Percentiles rank a stretch among this genome's conserved stretches.
Conservation (phyloP, 176 grass and related monocot species). For the barley (Hordeum vulgare) region DNA sequence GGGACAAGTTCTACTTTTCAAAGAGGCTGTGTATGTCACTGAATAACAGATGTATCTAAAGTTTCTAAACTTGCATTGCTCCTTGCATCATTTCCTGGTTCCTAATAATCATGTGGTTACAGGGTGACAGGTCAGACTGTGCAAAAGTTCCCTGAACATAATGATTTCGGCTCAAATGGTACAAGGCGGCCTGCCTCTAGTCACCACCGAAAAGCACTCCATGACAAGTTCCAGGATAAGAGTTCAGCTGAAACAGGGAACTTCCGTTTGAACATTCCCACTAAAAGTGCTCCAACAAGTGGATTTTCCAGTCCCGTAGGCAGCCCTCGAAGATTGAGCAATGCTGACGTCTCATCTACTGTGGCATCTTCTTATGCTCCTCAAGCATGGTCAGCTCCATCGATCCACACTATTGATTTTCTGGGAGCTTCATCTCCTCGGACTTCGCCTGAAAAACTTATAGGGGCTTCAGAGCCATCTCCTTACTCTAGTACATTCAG, state of each 20-base stretch:
- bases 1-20: background rate
- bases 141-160: constrained; percentile 42
- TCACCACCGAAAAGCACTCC: constrained; percentile 30
- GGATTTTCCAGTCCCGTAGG: constrained; percentile 60
- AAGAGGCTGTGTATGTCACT: background rate
- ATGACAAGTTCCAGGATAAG: constrained; percentile 47
- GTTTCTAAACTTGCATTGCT: background rate
- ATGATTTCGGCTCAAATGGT: constrained; percentile 26
- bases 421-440: constrained; percentile 28
- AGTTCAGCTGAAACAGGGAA: constrained; percentile 43
- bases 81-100: background rate
- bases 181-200: constrained; percentile 26
- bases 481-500: constrained; percentile 39
- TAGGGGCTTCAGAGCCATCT: constrained; percentile 44
- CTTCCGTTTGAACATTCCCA: constrained; percentile 67
- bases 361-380: constrained; percentile 29
- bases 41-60: no score
- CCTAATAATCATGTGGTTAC: constrained; percentile 20
- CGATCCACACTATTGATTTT: constrained; percentile 41
- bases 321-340: constrained; percentile 69
- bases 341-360: constrained; percentile 37
- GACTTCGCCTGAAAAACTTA: constrained; percentile 53
- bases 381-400: constrained; percentile 40
- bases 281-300: constrained; percentile 81
- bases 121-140: constrained; percentile 40